Conservation (phyloP, 1,139 yeast genomes). For the Geotrichum bryndzae region DNA sequence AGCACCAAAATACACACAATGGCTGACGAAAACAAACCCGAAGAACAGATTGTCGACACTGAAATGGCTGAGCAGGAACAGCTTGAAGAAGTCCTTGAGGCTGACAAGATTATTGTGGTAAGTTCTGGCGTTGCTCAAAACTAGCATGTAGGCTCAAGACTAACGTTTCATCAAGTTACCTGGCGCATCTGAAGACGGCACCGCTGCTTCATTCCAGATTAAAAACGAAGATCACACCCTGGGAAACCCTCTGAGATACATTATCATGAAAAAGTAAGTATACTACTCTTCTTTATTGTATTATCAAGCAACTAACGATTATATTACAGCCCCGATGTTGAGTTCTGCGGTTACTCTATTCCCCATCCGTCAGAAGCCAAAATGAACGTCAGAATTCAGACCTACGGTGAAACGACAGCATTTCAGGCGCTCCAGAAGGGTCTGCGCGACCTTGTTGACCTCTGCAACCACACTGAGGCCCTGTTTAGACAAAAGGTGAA, state of each 20-base stretch:
- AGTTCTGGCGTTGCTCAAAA: constrained; percentile 10
- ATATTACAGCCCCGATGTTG: constrained; percentile 67
- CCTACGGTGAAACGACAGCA: constrained; percentile 81
- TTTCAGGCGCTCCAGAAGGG: constrained; percentile 92
- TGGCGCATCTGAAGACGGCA: constrained; percentile 91
- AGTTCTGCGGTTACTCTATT: constrained; percentile 95
- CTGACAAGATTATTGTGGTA: constrained; percentile 31
- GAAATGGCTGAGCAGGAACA: constrained; percentile 9
- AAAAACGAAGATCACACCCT: constrained; percentile 91
- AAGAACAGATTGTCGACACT: constrained; percentile 3
- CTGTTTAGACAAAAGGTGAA: constrained; percentile 46
- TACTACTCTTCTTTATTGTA: background rate
- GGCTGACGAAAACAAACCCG: background rate
- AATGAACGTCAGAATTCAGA: constrained; percentile 85
- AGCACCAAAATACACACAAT: background rate
- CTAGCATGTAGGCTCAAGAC: background rate
- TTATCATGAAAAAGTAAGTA: constrained; percentile 78
- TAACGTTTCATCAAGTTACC: constrained; percentile 45
- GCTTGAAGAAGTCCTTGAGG: constrained; percentile 20
- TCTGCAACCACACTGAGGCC: constrained; percentile 79
- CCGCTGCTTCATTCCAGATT: constrained; percentile 92
- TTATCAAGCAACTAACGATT: constrained; percentile 3
- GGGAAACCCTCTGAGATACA: constrained; percentile 87
- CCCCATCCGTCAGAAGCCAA: constrained; percentile 98
- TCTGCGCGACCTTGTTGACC: constrained; percentile 71